phyloP scores from a whole-genome alignment of 495 filamentous ascomycete genomes.

The Penicillium coffeae region DNA sequence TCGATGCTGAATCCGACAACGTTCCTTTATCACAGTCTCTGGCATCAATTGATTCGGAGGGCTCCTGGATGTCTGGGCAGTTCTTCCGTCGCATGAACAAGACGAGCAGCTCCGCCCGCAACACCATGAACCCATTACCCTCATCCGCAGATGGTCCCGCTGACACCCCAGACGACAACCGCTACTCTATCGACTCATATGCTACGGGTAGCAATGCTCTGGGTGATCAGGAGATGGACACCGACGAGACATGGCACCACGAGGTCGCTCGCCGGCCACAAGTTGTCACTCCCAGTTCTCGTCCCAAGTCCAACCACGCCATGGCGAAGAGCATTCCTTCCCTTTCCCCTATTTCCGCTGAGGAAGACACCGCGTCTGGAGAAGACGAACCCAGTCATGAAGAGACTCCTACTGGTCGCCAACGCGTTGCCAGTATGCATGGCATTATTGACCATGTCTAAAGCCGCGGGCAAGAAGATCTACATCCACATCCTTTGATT shows the following conservation, averaged over 20 bases:
- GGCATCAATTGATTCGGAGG: slow-evolving; percentile 86
- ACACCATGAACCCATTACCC: slow-evolving; percentile 46
- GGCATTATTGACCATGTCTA: slow-evolving; percentile 56
- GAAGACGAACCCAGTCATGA: slow-evolving; percentile 25
- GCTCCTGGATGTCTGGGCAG: slow-evolving; percentile 83
- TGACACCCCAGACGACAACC: slow-evolving; percentile 28
- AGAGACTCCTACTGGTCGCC: slow-evolving; percentile 17
- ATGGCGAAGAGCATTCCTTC: slow-evolving; percentile 58
- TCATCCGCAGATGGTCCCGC: slow-evolving; percentile 15
- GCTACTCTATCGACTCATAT: slow-evolving; percentile 19
- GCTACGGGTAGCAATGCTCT: slow-evolving; percentile 40
- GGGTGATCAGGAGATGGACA: slow-evolving; percentile 28
- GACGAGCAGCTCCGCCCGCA: slow-evolving; percentile 39
- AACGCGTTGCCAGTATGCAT: slow-evolving; percentile 63
- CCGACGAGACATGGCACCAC: slow-evolving; percentile 46
- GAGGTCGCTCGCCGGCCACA: slow-evolving; percentile 53
- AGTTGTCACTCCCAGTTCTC: slow-evolving; percentile 39
- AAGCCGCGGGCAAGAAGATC: background rate
- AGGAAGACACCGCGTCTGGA: slow-evolving; percentile 38
- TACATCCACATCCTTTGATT: slow-evolving; percentile 1
- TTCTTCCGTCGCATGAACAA: slow-evolving; percentile 52
- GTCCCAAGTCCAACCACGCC: slow-evolving; percentile 64
- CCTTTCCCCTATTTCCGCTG: slow-evolving; percentile 41
- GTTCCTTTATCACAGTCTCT: slow-evolving; percentile 65
- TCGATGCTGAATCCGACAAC: slow-evolving; percentile 33